A percentile compares a stretch with the other conserved stretches of the same genome.
Conservation (phyloP, 345 rosid species). For the Melaleuca alternifolia region DNA sequence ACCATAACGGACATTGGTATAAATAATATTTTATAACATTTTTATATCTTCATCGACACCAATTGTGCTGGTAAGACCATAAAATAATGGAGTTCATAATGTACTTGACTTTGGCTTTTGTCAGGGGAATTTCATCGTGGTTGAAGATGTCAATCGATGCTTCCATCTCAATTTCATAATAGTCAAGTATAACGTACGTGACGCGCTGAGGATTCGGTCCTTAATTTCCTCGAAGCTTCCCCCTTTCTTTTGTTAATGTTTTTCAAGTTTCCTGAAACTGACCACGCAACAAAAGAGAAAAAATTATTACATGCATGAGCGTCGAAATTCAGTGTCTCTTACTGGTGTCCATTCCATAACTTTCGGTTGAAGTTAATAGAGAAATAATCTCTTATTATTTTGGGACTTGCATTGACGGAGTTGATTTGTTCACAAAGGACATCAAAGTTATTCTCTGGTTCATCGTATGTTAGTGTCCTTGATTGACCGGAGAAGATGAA, state of each 20-base stretch:
- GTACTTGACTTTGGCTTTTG: background rate
- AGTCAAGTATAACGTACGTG: background rate
- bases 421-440: background rate
- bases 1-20: no score
- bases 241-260: background rate
- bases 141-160: background rate
- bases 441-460: background rate
- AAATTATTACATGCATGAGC: background rate
- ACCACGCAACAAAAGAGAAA: background rate
- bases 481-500: background rate
- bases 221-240: background rate
- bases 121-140: background rate
- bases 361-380: background rate
- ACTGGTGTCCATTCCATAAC: background rate
- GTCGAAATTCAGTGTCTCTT: background rate
- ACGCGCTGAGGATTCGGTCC: background rate
- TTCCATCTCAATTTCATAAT: background rate
- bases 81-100: background rate
- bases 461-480: background rate
- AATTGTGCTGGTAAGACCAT: no score
- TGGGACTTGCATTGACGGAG: background rate
- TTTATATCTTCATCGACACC: no score
- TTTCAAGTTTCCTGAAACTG: background rate
- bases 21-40: no score
- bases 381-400: background rate